Evolutionary conservation across 306 rosid genomes (phyloP).

Genomic region (Leucaena leucocephala): DNA sequence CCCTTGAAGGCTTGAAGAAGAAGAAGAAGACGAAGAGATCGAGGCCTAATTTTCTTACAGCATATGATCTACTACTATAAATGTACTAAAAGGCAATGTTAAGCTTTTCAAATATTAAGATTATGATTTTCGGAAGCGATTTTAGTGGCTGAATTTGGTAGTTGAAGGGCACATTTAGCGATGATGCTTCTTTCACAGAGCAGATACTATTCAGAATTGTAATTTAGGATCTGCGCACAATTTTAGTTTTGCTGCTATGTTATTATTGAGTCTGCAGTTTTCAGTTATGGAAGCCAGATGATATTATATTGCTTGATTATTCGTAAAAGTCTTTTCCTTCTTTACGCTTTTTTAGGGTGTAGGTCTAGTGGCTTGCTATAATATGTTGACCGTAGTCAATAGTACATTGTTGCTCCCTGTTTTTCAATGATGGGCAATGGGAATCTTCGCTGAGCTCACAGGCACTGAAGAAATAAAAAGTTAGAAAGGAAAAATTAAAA

Average conservation of each 20-base stretch:
- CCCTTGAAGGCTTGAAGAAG: slow-evolving; percentile 48
- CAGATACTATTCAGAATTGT: not conserved
- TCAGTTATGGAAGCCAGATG: not conserved
- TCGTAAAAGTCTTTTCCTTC: not conserved
- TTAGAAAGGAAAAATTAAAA: not conserved
- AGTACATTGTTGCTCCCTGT: too few relatives aligned
- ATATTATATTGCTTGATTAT: not conserved
- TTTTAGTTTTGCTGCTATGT: not conserved
- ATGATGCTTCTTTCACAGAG: slow-evolving; percentile 5
- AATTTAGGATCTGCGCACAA: not conserved
- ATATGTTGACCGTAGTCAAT: too few relatives aligned
- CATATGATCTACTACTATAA: too few relatives aligned
- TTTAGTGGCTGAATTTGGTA: not conserved
- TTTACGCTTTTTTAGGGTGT: too few relatives aligned
- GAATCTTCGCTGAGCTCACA: not conserved
- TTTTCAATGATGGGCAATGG: too few relatives aligned
- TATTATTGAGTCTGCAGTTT: not conserved
- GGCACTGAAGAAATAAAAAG: not conserved
- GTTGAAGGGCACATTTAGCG: slow-evolving; percentile 15
- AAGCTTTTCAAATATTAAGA: not conserved
- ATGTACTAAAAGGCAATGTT: not conserved
- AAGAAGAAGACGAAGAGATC: too few relatives aligned
- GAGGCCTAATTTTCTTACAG: too few relatives aligned
- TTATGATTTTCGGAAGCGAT: not conserved
- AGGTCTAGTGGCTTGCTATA: too few relatives aligned